phyloP scores from a whole-genome alignment of 306 rosid species.

The Calophaca sinica region DNA sequence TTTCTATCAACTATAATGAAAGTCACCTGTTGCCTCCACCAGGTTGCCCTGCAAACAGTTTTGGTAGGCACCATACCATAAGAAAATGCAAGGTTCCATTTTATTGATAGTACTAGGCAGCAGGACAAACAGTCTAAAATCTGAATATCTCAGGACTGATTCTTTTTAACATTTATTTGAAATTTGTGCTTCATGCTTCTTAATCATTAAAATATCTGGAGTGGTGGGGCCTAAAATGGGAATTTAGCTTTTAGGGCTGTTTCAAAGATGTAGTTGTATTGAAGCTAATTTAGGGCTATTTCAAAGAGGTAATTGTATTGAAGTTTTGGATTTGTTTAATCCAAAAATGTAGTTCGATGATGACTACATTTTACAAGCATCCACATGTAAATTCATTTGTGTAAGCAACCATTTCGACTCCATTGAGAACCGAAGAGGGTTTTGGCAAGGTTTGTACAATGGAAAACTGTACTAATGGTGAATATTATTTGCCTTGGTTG shows the following conservation, averaged over 20 bases:
- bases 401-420: neutral
- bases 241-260: constrained; percentile 24
- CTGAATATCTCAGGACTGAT: constrained; percentile 12
- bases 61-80: constrained; percentile 73
- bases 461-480: neutral
- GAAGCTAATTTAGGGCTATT: neutral
- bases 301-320: neutral
- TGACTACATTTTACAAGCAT: neutral
- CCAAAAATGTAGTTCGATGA: neutral
- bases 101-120: constrained; percentile 48
- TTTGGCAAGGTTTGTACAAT: neutral
- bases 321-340: neutral
- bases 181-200: constrained; percentile 20
- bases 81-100: constrained; percentile 87
- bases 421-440: neutral
- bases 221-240: constrained; percentile 19
- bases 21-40: constrained; percentile 76
- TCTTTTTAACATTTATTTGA: constrained; percentile 28
- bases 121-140: constrained; percentile 2
- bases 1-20: constrained; percentile 68
- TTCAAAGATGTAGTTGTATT: constrained; percentile 31
- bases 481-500: no score
- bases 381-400: neutral
- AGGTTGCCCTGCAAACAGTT: constrained; percentile 67
- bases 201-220: constrained; percentile 17